phyloP scores from a whole-genome alignment of 2,329 filamentous ascomycete genomes.

The Sporothrix dimorphospora region DNA sequence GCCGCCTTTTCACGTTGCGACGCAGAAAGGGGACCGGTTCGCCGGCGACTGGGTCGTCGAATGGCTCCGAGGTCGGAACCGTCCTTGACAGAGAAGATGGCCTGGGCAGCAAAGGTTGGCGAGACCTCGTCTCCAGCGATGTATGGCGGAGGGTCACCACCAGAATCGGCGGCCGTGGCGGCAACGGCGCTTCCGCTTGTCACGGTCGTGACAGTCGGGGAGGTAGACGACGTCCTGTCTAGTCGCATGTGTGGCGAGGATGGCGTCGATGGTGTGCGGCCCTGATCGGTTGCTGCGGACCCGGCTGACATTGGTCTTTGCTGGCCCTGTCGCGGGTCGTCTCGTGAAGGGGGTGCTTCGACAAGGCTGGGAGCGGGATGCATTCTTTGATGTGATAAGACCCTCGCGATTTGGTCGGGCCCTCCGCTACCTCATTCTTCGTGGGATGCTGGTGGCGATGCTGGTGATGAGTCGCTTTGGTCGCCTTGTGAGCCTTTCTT shows the following conservation, averaged over 20 bases:
- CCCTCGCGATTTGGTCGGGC: background rate
- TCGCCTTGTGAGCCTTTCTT: background rate
- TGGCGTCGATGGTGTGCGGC: constrained; percentile 36
- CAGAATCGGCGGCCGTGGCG: constrained; percentile 47
- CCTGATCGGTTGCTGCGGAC: constrained; percentile 30
- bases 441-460: background rate
- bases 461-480: background rate
- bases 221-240: constrained; percentile 58
- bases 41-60: constrained; percentile 60
- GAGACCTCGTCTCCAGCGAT: constrained; percentile 53
- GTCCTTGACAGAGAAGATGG: constrained; percentile 60
- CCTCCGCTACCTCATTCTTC: constrained; percentile 24
- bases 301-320: constrained; percentile 33
- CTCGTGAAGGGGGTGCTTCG: constrained; percentile 39
- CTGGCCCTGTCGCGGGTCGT: constrained; percentile 36
- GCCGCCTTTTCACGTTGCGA: constrained; percentile 63
- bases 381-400: constrained; percentile 36
- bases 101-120: constrained; percentile 51
- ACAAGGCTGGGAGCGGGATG: constrained; percentile 41
- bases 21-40: constrained; percentile 61
- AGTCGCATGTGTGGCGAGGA: constrained; percentile 46
- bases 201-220: constrained; percentile 55
- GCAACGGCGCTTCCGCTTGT: constrained; percentile 46
- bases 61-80: constrained; percentile 56
- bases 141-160: constrained; percentile 52